Conservation (phyloP, 345 rosid species). For the Citrus unshiu region DNA sequence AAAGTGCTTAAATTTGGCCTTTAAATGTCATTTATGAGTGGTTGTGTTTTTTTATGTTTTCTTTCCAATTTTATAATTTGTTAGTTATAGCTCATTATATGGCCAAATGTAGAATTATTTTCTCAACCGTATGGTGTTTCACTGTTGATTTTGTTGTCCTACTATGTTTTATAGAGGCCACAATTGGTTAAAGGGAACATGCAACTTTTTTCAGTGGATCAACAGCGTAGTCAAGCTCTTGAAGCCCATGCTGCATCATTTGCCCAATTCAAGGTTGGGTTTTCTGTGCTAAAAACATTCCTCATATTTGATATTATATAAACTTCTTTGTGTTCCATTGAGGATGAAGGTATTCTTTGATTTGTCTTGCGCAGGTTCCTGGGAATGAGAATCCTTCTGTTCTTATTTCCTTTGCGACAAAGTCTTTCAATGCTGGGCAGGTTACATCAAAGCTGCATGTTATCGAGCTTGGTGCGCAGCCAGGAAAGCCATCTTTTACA, state of each 20-base stretch:
- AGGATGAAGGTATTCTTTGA: neutral
- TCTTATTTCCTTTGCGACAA: conserved; percentile 90
- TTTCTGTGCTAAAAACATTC: neutral
- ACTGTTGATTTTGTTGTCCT: conserved; percentile 8
- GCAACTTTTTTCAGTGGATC: conserved; percentile 94
- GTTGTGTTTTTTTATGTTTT: neutral
- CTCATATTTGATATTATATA: neutral
- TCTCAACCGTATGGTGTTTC: neutral
- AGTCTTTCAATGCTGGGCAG: conserved; percentile 88
- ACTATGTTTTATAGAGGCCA: conserved; percentile 52
- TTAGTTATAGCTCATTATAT: neutral
- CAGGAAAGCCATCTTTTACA: conserved; percentile 90
- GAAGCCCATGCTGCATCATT: conserved; percentile 99
- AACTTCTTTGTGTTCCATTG: neutral
- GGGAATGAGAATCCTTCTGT: conserved; percentile 95
- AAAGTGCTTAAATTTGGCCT: neutral
- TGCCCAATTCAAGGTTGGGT: conserved; percentile 72
- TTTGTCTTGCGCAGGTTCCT: conserved; percentile 51
- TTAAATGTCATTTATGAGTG: neutral
- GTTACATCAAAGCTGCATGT: conserved; percentile 89
- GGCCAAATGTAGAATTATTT: neutral
- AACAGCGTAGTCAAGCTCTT: conserved; percentile 98
- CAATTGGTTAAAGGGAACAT: conserved; percentile 92
- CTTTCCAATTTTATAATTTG: neutral
- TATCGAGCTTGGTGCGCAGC: conserved; percentile 97